Evolutionary conservation across 495 filamentous ascomycete genomes (phyloP), one percentile per base, ranked within the genome.

Genomic region (Neurospora tetraspora): DNA sequence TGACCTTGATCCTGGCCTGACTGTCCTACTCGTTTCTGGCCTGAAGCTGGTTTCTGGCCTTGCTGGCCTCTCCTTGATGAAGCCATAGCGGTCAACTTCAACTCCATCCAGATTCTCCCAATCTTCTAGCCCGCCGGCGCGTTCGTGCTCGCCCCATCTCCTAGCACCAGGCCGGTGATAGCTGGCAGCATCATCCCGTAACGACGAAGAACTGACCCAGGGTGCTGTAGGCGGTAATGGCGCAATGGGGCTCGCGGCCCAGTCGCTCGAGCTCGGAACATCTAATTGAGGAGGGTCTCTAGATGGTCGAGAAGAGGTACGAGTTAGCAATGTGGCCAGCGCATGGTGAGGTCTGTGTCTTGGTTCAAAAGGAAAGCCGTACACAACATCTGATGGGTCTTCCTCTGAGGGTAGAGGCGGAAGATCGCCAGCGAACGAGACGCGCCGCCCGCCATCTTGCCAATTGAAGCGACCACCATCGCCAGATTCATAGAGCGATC

Each of bases 41-140:
- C 83, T 77, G 77, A 83, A 73, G 85, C 77, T 86, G 80, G 98
- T 98, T 83, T 65, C 53, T 34, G 82, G 80, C 27, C 76, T 77
- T 43, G 80, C 71, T 76, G 84, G 61, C 79, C 82, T 77, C 78
- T 83, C 73, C 85, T 77, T 86, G 80, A 99, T 98, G 83, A 99
- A 99, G 20, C 96, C 96, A 80, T 98, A 99, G 77, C 88, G 86
- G 82, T 99, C 96, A 53, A 98, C 92, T 79, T 97, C 92, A 45
- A 84, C 87, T n/a, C 88, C 91, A n/a, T 91, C 85, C 12, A 99
- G 83, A 80, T 97, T 91, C 76, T 95, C 91, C 96, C 96, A 99
- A 77, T 97, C 94, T 78, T 99, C 96, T 47, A 96, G 89, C 0
- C 95, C 95, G 18, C 94, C 94, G 16, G 94, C 93, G 16, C 90